phyloP scores from a whole-genome alignment of 2,329 filamentous ascomycete species.

The Nemania sp. region DNA sequence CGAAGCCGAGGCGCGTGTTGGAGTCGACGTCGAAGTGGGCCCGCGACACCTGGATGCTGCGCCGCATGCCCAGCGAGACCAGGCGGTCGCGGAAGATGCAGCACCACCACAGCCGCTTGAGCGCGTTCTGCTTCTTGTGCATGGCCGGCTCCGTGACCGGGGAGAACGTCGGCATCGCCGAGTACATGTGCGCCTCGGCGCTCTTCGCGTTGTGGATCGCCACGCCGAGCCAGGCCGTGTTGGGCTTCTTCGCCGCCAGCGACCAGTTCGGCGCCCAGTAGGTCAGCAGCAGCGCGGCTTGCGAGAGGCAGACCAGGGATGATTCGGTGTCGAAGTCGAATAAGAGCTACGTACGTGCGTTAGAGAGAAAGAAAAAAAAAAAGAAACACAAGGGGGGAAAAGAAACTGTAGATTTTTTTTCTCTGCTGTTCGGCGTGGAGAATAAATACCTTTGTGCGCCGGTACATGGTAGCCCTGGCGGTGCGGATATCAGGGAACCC shows the following conservation, averaged over 20 bases:
- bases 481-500: slow-evolving; percentile 50
- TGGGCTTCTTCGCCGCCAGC: slow-evolving; percentile 45
- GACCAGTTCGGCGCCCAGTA: slow-evolving; percentile 47
- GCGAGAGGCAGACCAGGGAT: slow-evolving; percentile 47
- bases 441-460: slow-evolving; percentile 45
- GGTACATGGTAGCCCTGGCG: slow-evolving; percentile 51
- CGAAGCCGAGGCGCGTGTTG: slow-evolving; percentile 44
- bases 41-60: slow-evolving; percentile 54
- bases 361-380: background rate
- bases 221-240: slow-evolving; percentile 54
- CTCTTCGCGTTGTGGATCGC: slow-evolving; percentile 56
- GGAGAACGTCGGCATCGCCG: slow-evolving; percentile 41
- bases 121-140: slow-evolving; percentile 45
- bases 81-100: slow-evolving; percentile 58
- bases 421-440: no score
- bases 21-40: slow-evolving; percentile 51
- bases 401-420: no score
- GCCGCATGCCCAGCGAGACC: slow-evolving; percentile 54
- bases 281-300: slow-evolving; percentile 49
- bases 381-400: no score
- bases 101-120: slow-evolving; percentile 60
- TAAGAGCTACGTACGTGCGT: slow-evolving; percentile 42
- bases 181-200: slow-evolving; percentile 50
- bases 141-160: slow-evolving; percentile 40
- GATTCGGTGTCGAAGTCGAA: slow-evolving; percentile 52